phyloP scores from a whole-genome alignment of 2,329 filamentous ascomycete species.

The Botrytis sinoallii region DNA sequence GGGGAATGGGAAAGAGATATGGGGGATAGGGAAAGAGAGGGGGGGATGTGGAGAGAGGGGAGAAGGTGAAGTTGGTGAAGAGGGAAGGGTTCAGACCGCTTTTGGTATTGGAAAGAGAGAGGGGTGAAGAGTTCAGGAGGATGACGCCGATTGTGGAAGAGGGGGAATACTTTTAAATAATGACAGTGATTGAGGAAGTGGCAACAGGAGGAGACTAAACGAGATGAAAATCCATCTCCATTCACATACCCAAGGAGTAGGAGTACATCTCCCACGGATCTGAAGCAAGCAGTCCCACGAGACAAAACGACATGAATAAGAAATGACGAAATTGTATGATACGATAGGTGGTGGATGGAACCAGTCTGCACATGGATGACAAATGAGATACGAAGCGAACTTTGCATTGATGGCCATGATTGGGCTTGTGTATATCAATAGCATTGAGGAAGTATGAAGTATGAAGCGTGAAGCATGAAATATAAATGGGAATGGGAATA shows the following conservation, averaged over 20 bases:
- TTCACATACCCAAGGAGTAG: neutral
- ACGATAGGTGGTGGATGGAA: neutral
- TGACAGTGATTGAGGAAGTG: neutral
- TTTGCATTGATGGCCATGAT: neutral
- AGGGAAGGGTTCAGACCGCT: neutral
- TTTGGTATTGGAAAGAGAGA: neutral
- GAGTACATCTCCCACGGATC: neutral
- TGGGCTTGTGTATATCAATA: neutral
- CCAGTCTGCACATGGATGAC: neutral
- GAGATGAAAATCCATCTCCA: neutral
- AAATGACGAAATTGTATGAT: neutral
- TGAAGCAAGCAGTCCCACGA: neutral
- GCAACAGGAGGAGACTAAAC: neutral
- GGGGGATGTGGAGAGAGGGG: neutral
- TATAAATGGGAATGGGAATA: neutral
- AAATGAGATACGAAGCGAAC: neutral
- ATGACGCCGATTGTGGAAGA: neutral
- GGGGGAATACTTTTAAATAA: neutral
- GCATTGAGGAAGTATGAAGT: neutral
- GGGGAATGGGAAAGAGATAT: neutral
- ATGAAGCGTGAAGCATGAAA: neutral
- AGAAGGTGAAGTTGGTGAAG: neutral
- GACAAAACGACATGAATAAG: neutral
- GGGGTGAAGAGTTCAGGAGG: neutral
- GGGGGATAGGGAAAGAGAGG: neutral